These are phyloP conservation scores for Lasiodiplodia sp. DNA, from an alignment of 2,329 filamentous ascomycete species.

Conservation along the genomic window DNA sequence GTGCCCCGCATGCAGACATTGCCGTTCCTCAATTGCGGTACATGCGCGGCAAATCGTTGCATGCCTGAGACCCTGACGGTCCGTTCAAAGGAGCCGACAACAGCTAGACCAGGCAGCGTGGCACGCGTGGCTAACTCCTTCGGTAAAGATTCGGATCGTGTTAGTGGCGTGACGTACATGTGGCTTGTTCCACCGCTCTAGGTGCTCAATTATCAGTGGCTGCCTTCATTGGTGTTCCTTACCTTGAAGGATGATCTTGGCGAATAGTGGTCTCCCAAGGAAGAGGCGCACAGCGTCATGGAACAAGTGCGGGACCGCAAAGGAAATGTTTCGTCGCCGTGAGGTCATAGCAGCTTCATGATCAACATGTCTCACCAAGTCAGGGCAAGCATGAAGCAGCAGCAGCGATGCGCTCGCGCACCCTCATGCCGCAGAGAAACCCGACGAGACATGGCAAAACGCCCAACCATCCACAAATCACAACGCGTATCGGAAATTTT, in stretches of 20 bases:
- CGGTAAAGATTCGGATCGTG: not conserved
- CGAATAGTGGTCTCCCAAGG: not conserved
- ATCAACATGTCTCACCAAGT: too few species aligned
- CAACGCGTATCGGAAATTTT: not conserved
- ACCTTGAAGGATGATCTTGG: not conserved
- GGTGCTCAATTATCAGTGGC: not conserved
- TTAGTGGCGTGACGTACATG: not conserved
- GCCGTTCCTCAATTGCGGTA: too few species aligned
- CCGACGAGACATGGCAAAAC: too few species aligned
- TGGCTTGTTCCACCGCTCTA: not conserved
- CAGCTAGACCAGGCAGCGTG: not conserved
- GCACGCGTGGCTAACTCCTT: not conserved
- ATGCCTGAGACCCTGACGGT: too few species aligned
- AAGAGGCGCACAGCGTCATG: not conserved
- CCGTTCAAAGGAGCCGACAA: not conserved
- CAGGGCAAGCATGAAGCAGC: too few species aligned
- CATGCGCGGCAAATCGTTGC: too few species aligned
- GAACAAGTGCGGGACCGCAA: not conserved
- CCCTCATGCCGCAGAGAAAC: too few species aligned
- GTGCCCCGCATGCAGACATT: too few species aligned
- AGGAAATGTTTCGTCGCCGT: too few species aligned
- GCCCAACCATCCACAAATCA: not conserved
- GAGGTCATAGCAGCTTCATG: too few species aligned
- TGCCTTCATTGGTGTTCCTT: not conserved
- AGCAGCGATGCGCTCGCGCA: too few species aligned